phyloP scores from a whole-genome alignment of 306 rosid genomes.

The Hippophae tibetana region DNA sequence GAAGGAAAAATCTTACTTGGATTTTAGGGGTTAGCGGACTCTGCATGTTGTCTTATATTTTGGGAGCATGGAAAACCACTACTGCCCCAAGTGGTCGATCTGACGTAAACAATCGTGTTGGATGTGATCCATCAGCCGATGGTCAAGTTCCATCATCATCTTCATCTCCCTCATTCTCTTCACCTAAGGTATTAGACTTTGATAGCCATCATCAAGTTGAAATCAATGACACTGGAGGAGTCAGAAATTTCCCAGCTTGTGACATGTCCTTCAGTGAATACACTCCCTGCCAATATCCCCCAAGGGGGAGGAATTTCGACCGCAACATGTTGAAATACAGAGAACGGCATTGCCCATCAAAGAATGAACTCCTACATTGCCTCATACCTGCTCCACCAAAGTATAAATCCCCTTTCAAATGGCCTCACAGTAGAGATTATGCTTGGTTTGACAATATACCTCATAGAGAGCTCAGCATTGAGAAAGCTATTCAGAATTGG shows the following conservation, averaged over 20 bases:
- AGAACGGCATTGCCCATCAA: slow-evolving; percentile 83
- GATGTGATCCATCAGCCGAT: slow-evolving; percentile 25
- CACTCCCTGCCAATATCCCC: slow-evolving; percentile 87
- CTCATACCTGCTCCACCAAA: slow-evolving; percentile 88
- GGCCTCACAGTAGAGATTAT: slow-evolving; percentile 91
- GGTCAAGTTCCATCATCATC: not conserved
- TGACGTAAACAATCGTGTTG: slow-evolving; percentile 34
- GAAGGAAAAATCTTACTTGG: slow-evolving; percentile 61
- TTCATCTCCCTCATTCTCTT: slow-evolving; percentile 14
- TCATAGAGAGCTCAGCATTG: slow-evolving; percentile 84
- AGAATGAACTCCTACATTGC: slow-evolving; percentile 58
- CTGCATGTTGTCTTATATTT: slow-evolving; percentile 56
- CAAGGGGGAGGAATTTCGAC: slow-evolving; percentile 58
- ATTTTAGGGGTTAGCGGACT: slow-evolving; percentile 69
- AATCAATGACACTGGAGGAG: slow-evolving; percentile 29
- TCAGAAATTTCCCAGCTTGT: slow-evolving; percentile 50
- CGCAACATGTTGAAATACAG: slow-evolving; percentile 77
- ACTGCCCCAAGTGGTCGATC: slow-evolving; percentile 35
- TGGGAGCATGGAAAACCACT: slow-evolving; percentile 68
- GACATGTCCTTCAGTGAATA: slow-evolving; percentile 55
- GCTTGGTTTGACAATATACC: slow-evolving; percentile 97
- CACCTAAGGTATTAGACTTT: slow-evolving; percentile 41
- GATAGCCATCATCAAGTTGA: slow-evolving; percentile 58
- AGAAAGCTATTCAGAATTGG: slow-evolving; percentile 94
- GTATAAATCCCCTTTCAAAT: slow-evolving; percentile 77